Base-by-base conservation (phyloP, 805 yeast genomes). In the Starmerella potacharoeniae region DNA sequence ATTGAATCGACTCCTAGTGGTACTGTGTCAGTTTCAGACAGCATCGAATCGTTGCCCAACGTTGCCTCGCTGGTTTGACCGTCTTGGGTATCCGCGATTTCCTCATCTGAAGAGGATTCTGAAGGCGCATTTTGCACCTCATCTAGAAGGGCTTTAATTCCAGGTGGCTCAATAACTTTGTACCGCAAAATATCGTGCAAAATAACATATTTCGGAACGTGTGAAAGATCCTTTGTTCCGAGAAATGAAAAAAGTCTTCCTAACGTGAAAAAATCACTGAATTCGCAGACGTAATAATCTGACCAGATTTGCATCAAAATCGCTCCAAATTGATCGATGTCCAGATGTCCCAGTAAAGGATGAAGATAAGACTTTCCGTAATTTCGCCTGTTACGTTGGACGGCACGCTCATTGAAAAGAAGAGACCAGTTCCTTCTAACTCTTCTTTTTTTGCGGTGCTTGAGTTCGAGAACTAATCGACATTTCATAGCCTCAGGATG, bases 191-290 rank as follows among this genome's bases (percentile, higher is more conserved):
- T 4, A 14, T 37, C 41, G 13, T 4, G 41, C 16, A 37, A 9
- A 37, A 37, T 37, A 37, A 37, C 41, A 14, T 11, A 37, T 37
- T 2, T 14, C 17, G 41, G 41, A 16, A 37, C 17, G 16, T 14
- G 8, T 37, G 16, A 14, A 9, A 11, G 41, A 37, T 8, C 41
- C 5, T 2, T 22, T 22, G 22, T 7, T 9, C 41, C 8, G 8
- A 37, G 16, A 37, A 14, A 37, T 14, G 41, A 11, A 7, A 37
- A 37, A 9, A 37, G 16, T 14, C 41, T 37, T 14, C 16, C 41
- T 4, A 44, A 17, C 5, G 58, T 47, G 49, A 35, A 55, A 31
- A 52, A 57, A n/a, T 52, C 58, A 47, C 56, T 35, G 51, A 36
- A 47, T 31, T 47, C 47, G 17, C 47, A 43, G 1, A 2, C 47